phyloP scores from a whole-genome alignment of 179 eudicot genomes.

The Actinidia arguta region DNA sequence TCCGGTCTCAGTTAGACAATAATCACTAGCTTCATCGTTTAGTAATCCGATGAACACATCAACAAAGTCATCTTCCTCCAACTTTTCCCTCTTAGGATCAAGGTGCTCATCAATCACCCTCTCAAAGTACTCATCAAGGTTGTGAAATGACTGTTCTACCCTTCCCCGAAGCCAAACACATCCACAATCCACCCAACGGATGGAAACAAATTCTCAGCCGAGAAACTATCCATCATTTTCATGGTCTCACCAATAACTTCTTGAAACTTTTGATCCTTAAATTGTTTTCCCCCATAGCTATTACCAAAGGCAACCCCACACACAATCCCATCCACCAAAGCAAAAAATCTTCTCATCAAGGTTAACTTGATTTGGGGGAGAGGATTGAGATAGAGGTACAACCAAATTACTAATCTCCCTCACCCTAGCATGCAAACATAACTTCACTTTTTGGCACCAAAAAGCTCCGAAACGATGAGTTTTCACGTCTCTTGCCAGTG shows the following conservation, averaged over 20 bases:
- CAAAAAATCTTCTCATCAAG: conserved; percentile 18
- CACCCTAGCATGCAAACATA: neutral
- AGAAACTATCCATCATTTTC: conserved; percentile 20
- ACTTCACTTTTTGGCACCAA: conserved; percentile 12
- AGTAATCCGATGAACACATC: conserved; percentile 20
- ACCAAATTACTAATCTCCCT: conserved; percentile 14
- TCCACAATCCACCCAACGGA: conserved; percentile 20
- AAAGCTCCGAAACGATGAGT: conserved; percentile 14
- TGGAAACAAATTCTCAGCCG: conserved; percentile 22
- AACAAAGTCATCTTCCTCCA: conserved; percentile 20
- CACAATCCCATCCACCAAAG: conserved; percentile 18
- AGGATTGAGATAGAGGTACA: neutral
- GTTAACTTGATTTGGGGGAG: conserved; percentile 2
- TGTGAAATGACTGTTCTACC: conserved; percentile 15
- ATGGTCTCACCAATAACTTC: conserved; percentile 17
- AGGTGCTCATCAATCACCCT: conserved; percentile 28
- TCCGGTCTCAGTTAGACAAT: conserved; percentile 8
- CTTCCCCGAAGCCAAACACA: conserved; percentile 13
- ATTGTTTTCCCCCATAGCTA: conserved; percentile 16
- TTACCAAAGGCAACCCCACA: conserved; percentile 29
- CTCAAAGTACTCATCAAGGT: conserved; percentile 24
- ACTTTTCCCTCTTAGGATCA: neutral
- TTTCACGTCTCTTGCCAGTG: neutral
- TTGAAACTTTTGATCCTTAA: conserved; percentile 12
- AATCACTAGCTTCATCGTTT: neutral